Percentiles rank a stretch among this genome's conserved stretches.
phyloP scores from a whole-genome alignment of 345 rosid genomes.

The Alliaria petiolata region DNA sequence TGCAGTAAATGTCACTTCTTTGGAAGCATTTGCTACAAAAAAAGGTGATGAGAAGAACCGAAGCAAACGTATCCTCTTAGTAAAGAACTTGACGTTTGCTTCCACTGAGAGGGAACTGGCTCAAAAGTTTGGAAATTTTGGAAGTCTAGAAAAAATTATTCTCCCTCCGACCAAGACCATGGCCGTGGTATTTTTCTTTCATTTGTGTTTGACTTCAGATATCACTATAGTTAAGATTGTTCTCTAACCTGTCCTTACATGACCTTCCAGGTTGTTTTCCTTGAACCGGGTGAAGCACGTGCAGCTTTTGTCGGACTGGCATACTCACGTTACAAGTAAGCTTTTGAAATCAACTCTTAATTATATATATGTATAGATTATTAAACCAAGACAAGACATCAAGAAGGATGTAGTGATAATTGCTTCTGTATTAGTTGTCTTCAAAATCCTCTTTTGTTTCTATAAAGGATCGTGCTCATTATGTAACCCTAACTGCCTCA shows the following conservation, averaged over 20 bases:
- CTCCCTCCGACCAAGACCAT: constrained; percentile 86
- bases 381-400: too few species aligned
- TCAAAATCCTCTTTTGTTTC: too few species aligned
- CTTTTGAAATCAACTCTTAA: too few species aligned
- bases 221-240: too few species aligned
- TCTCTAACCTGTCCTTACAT: constrained; percentile 1
- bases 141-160: constrained; percentile 72
- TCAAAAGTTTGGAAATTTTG: constrained; percentile 77
- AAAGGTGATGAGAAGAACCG: constrained; percentile 55
- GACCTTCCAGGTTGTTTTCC: constrained; percentile 70
- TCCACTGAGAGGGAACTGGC: constrained; percentile 78
- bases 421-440: too few species aligned
- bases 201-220: too few species aligned
- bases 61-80: constrained; percentile 76
- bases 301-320: constrained; percentile 86
- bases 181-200: constrained; percentile 82
- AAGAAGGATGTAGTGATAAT: too few species aligned
- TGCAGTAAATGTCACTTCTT: constrained; percentile 64
- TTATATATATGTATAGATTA: too few species aligned
- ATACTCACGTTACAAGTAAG: constrained; percentile 86
- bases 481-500: too few species aligned
- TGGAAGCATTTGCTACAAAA: constrained; percentile 66
- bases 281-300: constrained; percentile 80
- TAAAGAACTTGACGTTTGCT: constrained; percentile 86
- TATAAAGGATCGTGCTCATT: too few species aligned